Evolutionary conservation across 306 rosid species (phyloP).

Genomic region (Gynostemma pentaphyllum): DNA sequence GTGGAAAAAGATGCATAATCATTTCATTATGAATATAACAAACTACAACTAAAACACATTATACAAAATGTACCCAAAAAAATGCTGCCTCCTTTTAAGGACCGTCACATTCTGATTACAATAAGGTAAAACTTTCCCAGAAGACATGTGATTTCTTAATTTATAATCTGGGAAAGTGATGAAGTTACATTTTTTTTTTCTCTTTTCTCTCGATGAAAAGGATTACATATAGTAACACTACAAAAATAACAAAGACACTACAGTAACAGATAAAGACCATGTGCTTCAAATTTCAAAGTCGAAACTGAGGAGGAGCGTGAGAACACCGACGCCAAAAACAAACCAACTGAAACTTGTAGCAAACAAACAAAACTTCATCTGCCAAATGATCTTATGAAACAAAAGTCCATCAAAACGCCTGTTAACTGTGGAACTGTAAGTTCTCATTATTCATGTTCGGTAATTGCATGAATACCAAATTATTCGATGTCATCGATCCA

Average conservation of each 20-base stretch:
- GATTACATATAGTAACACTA: background rate
- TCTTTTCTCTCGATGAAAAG: background rate
- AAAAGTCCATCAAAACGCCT: background rate
- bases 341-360: conserved; percentile 17
- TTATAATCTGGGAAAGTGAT: background rate
- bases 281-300: background rate
- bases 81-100: conserved; percentile 2
- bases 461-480: background rate
- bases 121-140: background rate
- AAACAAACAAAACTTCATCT: conserved; percentile 16
- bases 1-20: no score
- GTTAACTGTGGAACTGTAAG: conserved; percentile 4
- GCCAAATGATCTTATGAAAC: conserved; percentile 3
- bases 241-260: background rate
- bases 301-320: background rate
- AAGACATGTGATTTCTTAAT: background rate
- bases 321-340: background rate
- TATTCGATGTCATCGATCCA: conserved; percentile 94
- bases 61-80: no score
- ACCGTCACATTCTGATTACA: background rate
- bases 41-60: no score
- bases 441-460: conserved; percentile 7
- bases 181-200: background rate
- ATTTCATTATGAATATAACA: no score
- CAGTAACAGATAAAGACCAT: background rate